A percentile compares a stretch with the other conserved stretches of the same genome.
Evolutionary conservation across 2,329 filamentous ascomycete species (phyloP).

Genomic region (Colletotrichum sp.): DNA sequence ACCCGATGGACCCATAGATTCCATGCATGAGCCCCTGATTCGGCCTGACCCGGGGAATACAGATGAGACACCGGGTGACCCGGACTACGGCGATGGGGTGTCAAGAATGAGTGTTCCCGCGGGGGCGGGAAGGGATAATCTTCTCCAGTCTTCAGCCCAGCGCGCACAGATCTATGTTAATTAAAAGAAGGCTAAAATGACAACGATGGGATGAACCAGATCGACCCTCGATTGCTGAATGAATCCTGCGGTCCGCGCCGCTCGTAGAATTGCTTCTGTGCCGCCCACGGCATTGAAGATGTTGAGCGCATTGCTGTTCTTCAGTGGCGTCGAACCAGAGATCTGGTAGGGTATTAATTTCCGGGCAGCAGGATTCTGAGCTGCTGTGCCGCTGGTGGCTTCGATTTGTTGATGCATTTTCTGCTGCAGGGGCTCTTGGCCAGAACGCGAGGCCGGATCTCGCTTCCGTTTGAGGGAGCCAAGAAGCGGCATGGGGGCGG

Average conservation of each 20-base stretch:
- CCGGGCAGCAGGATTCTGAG: not conserved
- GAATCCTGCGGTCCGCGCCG: not conserved
- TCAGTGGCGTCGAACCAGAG: not conserved
- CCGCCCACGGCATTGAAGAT: not conserved
- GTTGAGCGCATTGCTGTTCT: not conserved
- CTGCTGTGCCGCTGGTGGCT: conserved; percentile 12
- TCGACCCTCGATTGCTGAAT: not conserved
- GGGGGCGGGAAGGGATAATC: not conserved
- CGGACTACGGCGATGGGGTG: not conserved
- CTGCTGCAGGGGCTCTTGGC: conserved; percentile 16
- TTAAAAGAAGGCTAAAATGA: not conserved
- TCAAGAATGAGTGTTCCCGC: not conserved
- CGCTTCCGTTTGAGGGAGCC: conserved; percentile 8
- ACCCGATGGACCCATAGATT: not conserved
- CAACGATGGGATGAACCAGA: not conserved
- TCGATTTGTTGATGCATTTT: not conserved
- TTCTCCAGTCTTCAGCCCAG: not conserved
- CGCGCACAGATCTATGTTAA: not conserved
- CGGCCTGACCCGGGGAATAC: not conserved
- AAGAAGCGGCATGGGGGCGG: not conserved
- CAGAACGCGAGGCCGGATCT: not conserved
- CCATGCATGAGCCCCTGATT: not conserved
- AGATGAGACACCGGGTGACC: not conserved
- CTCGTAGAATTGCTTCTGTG: not conserved
- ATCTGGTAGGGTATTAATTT: conserved; percentile 2